Conservation (phyloP, 192 early-diverging fungal genomes). For the Mortierella alpina region DNA sequence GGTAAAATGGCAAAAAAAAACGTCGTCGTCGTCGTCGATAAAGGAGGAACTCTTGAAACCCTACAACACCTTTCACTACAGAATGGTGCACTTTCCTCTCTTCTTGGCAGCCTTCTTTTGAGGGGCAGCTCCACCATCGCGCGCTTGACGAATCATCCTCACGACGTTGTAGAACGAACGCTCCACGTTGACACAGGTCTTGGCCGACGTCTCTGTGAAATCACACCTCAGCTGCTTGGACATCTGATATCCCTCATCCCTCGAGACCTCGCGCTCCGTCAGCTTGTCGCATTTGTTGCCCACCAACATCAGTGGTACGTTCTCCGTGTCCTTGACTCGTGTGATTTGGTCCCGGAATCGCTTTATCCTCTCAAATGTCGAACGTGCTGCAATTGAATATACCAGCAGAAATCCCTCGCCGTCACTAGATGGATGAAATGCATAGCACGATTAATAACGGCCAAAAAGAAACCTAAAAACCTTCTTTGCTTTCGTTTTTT, state of each 20-base stretch:
- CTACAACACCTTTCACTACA: conserved; percentile 8
- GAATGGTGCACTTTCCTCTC: conserved; percentile 48
- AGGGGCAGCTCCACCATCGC: conserved; percentile 55
- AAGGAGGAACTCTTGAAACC: background rate
- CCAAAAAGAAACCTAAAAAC: too few relatives aligned
- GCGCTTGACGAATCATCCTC: conserved; percentile 78
- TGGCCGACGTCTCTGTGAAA: conserved; percentile 92
- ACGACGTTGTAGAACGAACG: conserved; percentile 87
- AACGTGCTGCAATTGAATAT: conserved; percentile 89
- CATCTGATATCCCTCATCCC: conserved; percentile 85
- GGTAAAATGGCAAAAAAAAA: background rate
- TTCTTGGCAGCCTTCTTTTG: conserved; percentile 45
- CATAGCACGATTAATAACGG: background rate
- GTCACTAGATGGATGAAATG: conserved; percentile 38
- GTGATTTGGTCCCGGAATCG: conserved; percentile 88
- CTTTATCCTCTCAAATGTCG: conserved; percentile 90
- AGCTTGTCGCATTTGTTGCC: conserved; percentile 94
- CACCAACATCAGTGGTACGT: conserved; percentile 90
- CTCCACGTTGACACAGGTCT: conserved; percentile 93
- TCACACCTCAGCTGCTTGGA: conserved; percentile 80
- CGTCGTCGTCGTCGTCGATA: background rate
- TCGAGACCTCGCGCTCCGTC: conserved; percentile 85
- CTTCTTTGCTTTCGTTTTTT: too few relatives aligned
- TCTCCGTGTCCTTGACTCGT: conserved; percentile 91
- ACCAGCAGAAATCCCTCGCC: conserved; percentile 93